A percentile compares a stretch with the other conserved stretches of the same genome.
These are phyloP conservation scores for Ophiostoma fasciatum DNA, from an alignment of 2,329 filamentous ascomycete genomes.

Conservation along the genomic window DNA sequence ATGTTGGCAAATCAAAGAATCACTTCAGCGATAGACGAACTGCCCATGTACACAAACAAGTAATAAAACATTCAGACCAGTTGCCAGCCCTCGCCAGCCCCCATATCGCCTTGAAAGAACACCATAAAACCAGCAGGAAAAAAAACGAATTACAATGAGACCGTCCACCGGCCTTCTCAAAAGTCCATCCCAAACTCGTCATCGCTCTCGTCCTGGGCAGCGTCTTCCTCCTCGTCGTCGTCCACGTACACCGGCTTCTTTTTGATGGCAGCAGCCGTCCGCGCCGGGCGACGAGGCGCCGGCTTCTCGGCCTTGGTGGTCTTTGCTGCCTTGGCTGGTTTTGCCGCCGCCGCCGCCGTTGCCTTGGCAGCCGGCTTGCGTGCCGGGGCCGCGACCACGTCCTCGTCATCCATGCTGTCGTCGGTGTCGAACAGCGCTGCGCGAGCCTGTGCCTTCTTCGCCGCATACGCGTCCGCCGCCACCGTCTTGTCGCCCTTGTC, in stretches of 20 bases:
- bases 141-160: conserved; percentile 3
- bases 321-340: not conserved
- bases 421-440: conserved; percentile 21
- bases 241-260: conserved; percentile 25
- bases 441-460: conserved; percentile 25
- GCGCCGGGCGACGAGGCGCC: conserved; percentile 19
- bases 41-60: too few species aligned
- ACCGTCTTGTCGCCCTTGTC: conserved; percentile 16
- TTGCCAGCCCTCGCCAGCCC: too few species aligned
- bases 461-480: conserved; percentile 25
- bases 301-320: not conserved
- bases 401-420: conserved; percentile 14
- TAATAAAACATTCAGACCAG: too few species aligned
- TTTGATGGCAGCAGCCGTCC: conserved; percentile 26
- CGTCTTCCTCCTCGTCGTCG: conserved; percentile 20
- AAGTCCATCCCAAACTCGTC: conserved; percentile 26
- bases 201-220: conserved; percentile 16
- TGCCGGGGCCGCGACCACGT: conserved; percentile 5
- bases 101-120: too few species aligned
- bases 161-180: too few species aligned
- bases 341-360: not conserved
- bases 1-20: too few species aligned
- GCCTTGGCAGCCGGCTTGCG: conserved; percentile 4
- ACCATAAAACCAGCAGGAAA: too few species aligned
- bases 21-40: too few species aligned